These are phyloP conservation scores for Claviceps fusiformis DNA, from an alignment of 2,329 filamentous ascomycete species.

Conservation along the genomic window DNA sequence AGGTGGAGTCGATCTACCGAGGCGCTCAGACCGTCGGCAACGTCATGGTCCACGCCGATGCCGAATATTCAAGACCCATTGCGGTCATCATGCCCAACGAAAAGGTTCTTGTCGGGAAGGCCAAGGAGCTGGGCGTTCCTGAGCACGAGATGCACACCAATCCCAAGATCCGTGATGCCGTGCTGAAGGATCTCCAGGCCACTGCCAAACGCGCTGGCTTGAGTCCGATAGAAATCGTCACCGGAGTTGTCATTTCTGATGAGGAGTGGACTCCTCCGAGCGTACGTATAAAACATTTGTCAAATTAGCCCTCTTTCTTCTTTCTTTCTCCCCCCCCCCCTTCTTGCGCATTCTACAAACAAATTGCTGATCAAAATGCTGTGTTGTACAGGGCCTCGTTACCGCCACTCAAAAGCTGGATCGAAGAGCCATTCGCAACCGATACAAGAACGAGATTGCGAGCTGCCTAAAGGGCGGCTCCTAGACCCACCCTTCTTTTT, in stretches of 20 bases:
- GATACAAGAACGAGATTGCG: conserved; percentile 38
- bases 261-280: conserved; percentile 82
- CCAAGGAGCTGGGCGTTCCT: conserved; percentile 46
- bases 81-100: conserved; percentile 65
- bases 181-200: conserved; percentile 54
- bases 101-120: conserved; percentile 46
- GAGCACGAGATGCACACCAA: conserved; percentile 56
- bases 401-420: conserved; percentile 51
- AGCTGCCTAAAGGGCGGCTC: conserved; percentile 21
- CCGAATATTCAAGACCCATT: conserved; percentile 62
- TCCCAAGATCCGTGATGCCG: conserved; percentile 45
- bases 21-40: conserved; percentile 67
- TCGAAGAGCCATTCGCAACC: conserved; percentile 35
- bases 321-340: no score
- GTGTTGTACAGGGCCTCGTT: conserved; percentile 36
- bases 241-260: conserved; percentile 63
- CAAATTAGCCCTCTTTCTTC: not conserved
- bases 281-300: conserved; percentile 38
- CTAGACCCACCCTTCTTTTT: not conserved
- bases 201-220: conserved; percentile 55
- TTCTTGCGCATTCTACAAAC: not conserved
- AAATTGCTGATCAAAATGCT: conserved; percentile 2
- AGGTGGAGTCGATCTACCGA: conserved; percentile 84
- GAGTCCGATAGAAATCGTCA: conserved; percentile 57
- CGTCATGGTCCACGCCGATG: conserved; percentile 74